A percentile compares a stretch with the other conserved stretches of the same genome.
These are phyloP conservation scores for Pezicula carpinea DNA, from an alignment of 2,329 filamentous ascomycete species.

Conservation along the genomic window DNA sequence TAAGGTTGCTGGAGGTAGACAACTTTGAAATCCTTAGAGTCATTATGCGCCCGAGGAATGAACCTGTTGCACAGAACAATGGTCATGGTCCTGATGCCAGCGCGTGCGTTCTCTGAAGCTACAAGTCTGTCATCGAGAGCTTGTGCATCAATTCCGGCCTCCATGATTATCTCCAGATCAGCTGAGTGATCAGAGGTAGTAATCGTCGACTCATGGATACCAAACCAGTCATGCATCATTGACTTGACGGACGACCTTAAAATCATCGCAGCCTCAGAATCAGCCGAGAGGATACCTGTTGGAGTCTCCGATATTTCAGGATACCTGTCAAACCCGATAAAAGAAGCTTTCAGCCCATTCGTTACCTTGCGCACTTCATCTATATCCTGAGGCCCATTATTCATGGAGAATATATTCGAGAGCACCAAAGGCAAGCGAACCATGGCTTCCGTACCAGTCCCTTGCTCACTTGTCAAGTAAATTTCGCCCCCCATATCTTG, in stretches of 20 bases:
- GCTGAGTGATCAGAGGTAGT: slow-evolving; percentile 4
- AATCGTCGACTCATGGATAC: slow-evolving; percentile 14
- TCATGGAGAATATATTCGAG: slow-evolving; percentile 2
- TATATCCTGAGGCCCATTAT: slow-evolving; percentile 9
- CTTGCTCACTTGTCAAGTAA: slow-evolving; percentile 47
- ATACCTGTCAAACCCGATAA: slow-evolving; percentile 24
- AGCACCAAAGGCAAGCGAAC: slow-evolving; percentile 21
- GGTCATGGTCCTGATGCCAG: slow-evolving; percentile 12
- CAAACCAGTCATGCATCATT: slow-evolving; percentile 21
- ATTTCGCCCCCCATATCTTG: slow-evolving; percentile 55
- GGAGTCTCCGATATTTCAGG: slow-evolving; percentile 26
- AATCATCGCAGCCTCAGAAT: slow-evolving; percentile 21
- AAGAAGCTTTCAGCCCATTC: slow-evolving; percentile 16
- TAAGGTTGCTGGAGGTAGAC: slow-evolving; percentile 27
- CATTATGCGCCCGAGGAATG: slow-evolving; percentile 14
- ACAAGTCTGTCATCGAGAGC: slow-evolving; percentile 17
- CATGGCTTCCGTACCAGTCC: slow-evolving; percentile 48
- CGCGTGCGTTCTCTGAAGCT: slow-evolving; percentile 8
- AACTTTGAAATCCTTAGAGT: slow-evolving; percentile 18
- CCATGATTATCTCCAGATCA: slow-evolving; percentile 24
- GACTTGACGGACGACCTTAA: slow-evolving; percentile 18
- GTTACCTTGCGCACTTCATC: slow-evolving; percentile 13
- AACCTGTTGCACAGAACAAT: slow-evolving; percentile 22
- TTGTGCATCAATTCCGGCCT: slow-evolving; percentile 19
- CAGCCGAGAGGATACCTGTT: slow-evolving; percentile 25